These are phyloP conservation scores for Neurospora hispaniola DNA, from an alignment of 495 filamentous ascomycete species.

Conservation along the genomic window DNA sequence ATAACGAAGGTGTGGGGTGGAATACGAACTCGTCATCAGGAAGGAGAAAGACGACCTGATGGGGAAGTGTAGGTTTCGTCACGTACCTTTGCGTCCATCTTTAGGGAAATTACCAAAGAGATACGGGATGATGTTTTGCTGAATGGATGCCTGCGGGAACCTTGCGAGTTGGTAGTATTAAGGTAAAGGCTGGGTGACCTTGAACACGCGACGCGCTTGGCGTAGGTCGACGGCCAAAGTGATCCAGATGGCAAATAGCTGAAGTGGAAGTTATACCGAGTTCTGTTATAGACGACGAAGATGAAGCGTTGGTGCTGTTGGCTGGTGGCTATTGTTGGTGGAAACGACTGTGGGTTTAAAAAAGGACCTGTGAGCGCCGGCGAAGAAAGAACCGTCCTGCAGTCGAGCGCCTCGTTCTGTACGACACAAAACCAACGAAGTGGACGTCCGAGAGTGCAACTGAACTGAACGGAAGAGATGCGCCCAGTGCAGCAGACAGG, in stretches of 20 bases:
- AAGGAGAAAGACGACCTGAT: conserved; percentile 7
- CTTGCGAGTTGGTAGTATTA: background rate
- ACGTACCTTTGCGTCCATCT: conserved; percentile 32
- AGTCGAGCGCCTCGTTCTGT: background rate
- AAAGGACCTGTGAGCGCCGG: background rate
- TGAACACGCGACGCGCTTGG: background rate
- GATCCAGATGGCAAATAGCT: background rate
- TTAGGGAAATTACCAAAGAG: conserved; percentile 4
- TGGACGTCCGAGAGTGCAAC: background rate
- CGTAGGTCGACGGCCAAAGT: background rate
- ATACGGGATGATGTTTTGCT: background rate
- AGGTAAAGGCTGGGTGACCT: background rate
- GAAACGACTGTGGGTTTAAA: background rate
- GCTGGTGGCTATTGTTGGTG: background rate
- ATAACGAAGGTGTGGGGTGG: conserved; percentile 1
- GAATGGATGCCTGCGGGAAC: background rate
- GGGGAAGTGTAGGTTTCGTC: conserved; percentile 4
- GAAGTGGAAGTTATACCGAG: background rate
- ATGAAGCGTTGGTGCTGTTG: background rate
- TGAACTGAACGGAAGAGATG: background rate
- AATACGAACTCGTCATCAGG: conserved; percentile 1
- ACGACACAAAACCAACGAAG: background rate
- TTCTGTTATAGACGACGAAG: background rate
- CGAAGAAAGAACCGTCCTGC: background rate
- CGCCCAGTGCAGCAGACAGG: background rate